These are phyloP conservation scores for Nephromyces sp. DNA, from an alignment of 169 alveolate genomes.

Conservation along the genomic window DNA sequence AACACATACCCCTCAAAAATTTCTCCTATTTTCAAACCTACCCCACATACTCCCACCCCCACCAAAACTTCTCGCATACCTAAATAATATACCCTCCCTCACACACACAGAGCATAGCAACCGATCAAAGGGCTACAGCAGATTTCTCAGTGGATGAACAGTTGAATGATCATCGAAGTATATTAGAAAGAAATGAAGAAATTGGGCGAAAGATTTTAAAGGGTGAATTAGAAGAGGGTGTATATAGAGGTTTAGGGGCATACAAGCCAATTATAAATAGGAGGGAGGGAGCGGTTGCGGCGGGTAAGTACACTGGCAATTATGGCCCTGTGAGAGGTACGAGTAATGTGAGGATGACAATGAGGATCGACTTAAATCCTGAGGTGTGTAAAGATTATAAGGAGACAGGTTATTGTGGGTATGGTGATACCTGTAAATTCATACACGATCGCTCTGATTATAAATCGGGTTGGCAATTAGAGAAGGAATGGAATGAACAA, in stretches of 20 bases:
- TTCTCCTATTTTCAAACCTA: too few relatives aligned
- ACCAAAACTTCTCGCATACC: too few relatives aligned
- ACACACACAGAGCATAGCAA: constrained; percentile 16
- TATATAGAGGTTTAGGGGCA: constrained; percentile 74
- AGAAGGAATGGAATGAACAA: constrained; percentile 78
- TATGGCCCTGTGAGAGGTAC: constrained; percentile 78
- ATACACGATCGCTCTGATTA: constrained; percentile 94
- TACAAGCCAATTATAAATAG: constrained; percentile 54
- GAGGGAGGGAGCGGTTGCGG: constrained; percentile 61
- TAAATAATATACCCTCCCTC: too few relatives aligned
- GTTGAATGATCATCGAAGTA: constrained; percentile 56
- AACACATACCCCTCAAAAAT: too few relatives aligned
- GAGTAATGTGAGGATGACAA: constrained; percentile 75
- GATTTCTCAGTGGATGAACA: constrained; percentile 54
- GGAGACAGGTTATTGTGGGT: constrained; percentile 95
- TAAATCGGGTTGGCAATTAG: constrained; percentile 90
- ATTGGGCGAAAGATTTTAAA: constrained; percentile 58
- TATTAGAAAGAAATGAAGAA: constrained; percentile 60
- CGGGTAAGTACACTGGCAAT: constrained; percentile 65
- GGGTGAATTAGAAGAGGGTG: constrained; percentile 61
- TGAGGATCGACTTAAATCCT: constrained; percentile 88
- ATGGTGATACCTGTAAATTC: constrained; percentile 90
- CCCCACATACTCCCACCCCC: too few relatives aligned
- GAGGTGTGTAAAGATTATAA: constrained; percentile 91
- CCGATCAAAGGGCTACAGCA: constrained; percentile 34